These are phyloP conservation scores for Backusella psychrophila DNA, from an alignment of 192 early-diverging fungal species.

Conservation along the genomic window DNA sequence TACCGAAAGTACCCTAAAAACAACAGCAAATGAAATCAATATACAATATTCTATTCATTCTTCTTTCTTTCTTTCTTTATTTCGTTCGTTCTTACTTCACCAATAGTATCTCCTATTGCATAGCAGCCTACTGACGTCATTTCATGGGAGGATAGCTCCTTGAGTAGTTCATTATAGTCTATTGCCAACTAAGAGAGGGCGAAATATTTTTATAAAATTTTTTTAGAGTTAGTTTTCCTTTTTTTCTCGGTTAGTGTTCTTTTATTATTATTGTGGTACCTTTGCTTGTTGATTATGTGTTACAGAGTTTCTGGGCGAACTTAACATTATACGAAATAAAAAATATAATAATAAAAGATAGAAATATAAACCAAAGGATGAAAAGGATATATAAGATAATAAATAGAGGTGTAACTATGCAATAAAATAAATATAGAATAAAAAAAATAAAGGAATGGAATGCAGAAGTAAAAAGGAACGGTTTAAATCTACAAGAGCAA, in stretches of 20 bases:
- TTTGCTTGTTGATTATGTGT: conserved; percentile 44
- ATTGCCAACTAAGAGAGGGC: conserved; percentile 45
- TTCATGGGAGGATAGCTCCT: conserved; percentile 54
- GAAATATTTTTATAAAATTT: background rate
- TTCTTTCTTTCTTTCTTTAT: background rate
- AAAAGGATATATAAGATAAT: conserved; percentile 5
- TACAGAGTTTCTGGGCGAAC: conserved; percentile 22
- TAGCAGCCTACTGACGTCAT: conserved; percentile 56
- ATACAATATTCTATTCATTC: background rate
- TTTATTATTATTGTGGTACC: conserved; percentile 22
- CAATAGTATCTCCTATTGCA: conserved; percentile 51
- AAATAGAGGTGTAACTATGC: background rate
- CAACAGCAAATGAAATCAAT: background rate
- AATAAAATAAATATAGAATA: conserved; percentile 6
- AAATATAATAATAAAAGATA: conserved; percentile 3
- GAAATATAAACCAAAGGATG: background rate
- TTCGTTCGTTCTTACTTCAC: conserved; percentile 34
- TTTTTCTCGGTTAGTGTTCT: conserved; percentile 3
- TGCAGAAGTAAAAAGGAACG: background rate
- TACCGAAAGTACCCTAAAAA: conserved; percentile 56
- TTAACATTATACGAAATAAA: conserved; percentile 3
- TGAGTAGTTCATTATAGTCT: conserved; percentile 59
- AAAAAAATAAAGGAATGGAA: conserved; percentile 9
- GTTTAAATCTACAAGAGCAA: background rate
- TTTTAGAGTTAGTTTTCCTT: background rate